Percentiles rank a stretch among this genome's conserved stretches.
Evolutionary conservation across 345 rosid genomes (phyloP).

Genomic region (Linum trigynum): DNA sequence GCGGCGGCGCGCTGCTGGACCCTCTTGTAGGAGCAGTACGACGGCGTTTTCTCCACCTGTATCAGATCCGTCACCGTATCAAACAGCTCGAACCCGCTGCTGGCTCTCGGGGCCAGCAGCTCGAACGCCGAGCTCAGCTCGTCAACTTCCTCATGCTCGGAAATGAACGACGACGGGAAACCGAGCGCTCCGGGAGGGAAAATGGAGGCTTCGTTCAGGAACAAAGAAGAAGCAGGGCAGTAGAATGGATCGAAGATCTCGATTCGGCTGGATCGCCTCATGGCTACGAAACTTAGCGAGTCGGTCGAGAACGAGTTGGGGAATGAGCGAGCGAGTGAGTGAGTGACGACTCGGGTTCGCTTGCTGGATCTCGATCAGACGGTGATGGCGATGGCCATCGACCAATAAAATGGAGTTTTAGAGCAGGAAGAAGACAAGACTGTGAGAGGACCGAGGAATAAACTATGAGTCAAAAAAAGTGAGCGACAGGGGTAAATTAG

Average conservation of each 20-base stretch:
- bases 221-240: conserved; percentile 6
- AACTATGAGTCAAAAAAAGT: too few species aligned
- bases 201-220: conserved; percentile 29
- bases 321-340: too few species aligned
- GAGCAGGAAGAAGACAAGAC: conserved; percentile 17
- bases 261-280: conserved; percentile 40
- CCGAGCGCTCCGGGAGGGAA: conserved; percentile 10
- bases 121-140: conserved; percentile 29
- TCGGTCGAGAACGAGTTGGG: too few species aligned
- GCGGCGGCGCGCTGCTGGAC: conserved; percentile 26
- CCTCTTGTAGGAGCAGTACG: conserved; percentile 39
- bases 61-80: conserved; percentile 56
- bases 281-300: conserved; percentile 8
- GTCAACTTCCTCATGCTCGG: conserved; percentile 14
- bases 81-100: conserved; percentile 24
- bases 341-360: background rate
- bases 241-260: conserved; percentile 35
- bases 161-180: conserved; percentile 22
- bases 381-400: background rate
- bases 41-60: conserved; percentile 35
- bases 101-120: conserved; percentile 12
- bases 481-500: too few species aligned
- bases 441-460: too few species aligned
- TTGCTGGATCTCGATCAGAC: background rate
- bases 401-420: background rate